Evolutionary conservation across 2,329 filamentous ascomycete species (phyloP).

Genomic region (Ophiocordyceps camponoti-leonardi): DNA sequence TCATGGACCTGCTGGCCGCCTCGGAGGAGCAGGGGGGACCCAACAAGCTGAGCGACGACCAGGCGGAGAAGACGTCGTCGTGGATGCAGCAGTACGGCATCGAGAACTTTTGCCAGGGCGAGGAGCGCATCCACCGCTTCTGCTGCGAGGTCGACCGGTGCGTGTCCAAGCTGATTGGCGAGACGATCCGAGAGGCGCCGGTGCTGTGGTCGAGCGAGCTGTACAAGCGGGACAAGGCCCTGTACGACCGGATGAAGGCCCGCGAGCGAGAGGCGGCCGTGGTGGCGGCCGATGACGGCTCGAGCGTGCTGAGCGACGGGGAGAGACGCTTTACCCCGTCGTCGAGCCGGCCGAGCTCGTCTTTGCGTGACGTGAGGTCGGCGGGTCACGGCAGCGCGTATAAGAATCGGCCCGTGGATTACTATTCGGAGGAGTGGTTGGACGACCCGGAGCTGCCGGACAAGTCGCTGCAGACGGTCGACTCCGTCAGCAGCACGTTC

Average conservation of each 20-base stretch:
- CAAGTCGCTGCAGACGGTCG: conserved; percentile 44
- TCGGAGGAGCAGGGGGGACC: conserved; percentile 71
- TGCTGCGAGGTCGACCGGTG: conserved; percentile 80
- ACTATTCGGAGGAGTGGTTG: conserved; percentile 43
- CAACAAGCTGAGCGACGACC: conserved; percentile 92
- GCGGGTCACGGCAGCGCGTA: conserved; percentile 60
- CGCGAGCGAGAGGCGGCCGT: conserved; percentile 29
- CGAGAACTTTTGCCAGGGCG: conserved; percentile 86
- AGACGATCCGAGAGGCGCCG: conserved; percentile 68
- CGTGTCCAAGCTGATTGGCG: conserved; percentile 69
- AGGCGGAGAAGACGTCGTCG: conserved; percentile 65
- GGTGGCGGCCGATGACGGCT: conserved; percentile 29
- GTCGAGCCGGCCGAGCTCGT: conserved; percentile 30
- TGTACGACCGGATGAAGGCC: conserved; percentile 29
- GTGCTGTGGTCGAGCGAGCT: conserved; percentile 87
- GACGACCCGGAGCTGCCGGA: conserved; percentile 59
- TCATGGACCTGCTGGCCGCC: conserved; percentile 75
- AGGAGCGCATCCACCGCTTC: conserved; percentile 88
- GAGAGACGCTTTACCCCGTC: conserved; percentile 28
- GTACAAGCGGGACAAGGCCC: conserved; percentile 58
- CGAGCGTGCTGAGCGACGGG: conserved; percentile 37
- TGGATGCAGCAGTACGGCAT: conserved; percentile 73
- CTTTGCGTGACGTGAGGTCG: conserved; percentile 39
- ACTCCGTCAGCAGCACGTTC: conserved; percentile 64
- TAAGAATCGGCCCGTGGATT: conserved; percentile 35